Percentiles rank a stretch among this genome's conserved stretches.
Conservation (phyloP, 345 rosid genomes). For the Camelina neglecta region DNA sequence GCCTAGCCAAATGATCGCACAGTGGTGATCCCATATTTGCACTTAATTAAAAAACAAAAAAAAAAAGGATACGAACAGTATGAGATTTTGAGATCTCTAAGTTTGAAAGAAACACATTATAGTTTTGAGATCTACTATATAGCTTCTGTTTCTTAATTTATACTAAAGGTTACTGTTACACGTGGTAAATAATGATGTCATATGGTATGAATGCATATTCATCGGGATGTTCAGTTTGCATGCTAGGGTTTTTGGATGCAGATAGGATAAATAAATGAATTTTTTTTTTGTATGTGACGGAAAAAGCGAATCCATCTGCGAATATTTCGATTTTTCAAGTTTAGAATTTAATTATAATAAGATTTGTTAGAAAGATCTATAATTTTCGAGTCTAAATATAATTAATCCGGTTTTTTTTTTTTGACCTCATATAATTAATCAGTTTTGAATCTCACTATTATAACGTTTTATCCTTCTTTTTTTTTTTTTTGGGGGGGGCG, state of each 20-base stretch:
- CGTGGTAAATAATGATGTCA: constrained; percentile 13
- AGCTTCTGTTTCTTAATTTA: constrained; percentile 17
- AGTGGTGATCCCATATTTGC: constrained; percentile 18
- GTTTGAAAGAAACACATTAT: neutral
- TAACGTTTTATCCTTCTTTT: neutral
- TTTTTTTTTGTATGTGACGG: neutral
- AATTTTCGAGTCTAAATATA: constrained; percentile 1
- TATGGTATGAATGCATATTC: neutral
- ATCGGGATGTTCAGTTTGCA: constrained; percentile 34
- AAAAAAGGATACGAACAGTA: neutral
- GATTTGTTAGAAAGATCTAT: constrained; percentile 17
- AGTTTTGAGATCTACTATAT: neutral
- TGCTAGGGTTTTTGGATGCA: constrained; percentile 17
- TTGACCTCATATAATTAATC: neutral
- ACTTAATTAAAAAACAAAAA: neutral
- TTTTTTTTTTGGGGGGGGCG: too few relatives aligned
- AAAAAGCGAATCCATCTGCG: constrained; percentile 20
- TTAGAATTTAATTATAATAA: neutral
- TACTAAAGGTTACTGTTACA: neutral
- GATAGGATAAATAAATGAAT: neutral
- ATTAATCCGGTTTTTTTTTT: neutral
- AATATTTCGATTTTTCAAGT: constrained; percentile 10
- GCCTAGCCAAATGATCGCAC: constrained; percentile 25
- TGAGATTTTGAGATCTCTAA: neutral
- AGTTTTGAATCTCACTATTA: neutral